Base-by-base conservation (phyloP, 2,329 filamentous ascomycete species). In the Tolypocladium pustulatum region DNA sequence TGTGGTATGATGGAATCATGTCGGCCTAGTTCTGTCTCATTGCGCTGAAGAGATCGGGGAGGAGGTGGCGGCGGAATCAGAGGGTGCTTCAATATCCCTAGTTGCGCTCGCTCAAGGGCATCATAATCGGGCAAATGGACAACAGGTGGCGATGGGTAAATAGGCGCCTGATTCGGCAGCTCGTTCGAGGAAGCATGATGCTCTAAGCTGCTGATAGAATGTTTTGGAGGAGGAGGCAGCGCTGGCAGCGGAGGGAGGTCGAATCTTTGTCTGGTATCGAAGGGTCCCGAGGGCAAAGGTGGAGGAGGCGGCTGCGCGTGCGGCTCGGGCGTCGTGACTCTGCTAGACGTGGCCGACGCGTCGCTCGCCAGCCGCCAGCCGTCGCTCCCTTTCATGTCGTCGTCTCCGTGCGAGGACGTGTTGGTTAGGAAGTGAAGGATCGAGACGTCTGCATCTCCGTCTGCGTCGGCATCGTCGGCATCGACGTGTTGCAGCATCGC, bases 311-410 rank as follows among this genome's bases (percentile, higher is more conserved):
- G 60, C 37, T 62, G 62, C n/a, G n/a, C n/a, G n/a, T n/a, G n/a
- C 10, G 61, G 64, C 56, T 70, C 66, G 27, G 64, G 67, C 43
- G 67, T 68, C 25, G 68, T 68, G 43, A 61, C 63, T 55, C 65
- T 63, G 60, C 69, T 71, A 8, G 68, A 66, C 32, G 65, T 60
- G n/a, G 65, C 64, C 25, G 69, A 71, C 55, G 65, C 60, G 58
- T 68, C 64, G 54, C 65, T 68, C 25, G 66, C 64, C 27, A 64
- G 58, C 41, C 59, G 63, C 61, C 63, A 68, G 57, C 63, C 62
- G 58, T 68, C 66, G 61, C 68, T 68, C 20, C 63, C 64, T 57
- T 62, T 66, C 49, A 60, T 61, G 52, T 68, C 65, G 37, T 64
- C 63, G 32, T 68, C 65, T 46, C 66, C 68, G 55, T 61, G 69